phyloP scores from a whole-genome alignment of 148 eudicot genomes.

The Chenopodium album region DNA sequence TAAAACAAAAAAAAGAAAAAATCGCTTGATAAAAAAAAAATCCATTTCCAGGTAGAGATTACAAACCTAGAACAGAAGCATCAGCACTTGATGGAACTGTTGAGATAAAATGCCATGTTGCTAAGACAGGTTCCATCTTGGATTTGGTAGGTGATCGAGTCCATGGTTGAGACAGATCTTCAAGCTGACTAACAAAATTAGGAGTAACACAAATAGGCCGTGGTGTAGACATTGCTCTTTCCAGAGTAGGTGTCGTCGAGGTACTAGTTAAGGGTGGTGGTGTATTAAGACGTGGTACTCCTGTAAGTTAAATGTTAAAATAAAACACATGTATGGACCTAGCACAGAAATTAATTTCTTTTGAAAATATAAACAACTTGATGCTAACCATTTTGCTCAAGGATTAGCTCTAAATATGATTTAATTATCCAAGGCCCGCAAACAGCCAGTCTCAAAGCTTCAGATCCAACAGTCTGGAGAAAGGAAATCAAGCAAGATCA shows the following conservation, averaged over 20 bases:
- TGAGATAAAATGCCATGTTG: conserved; percentile 85
- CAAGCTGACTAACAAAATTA: conserved; percentile 70
- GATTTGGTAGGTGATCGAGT: conserved; percentile 98
- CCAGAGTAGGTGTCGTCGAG: conserved; percentile 48
- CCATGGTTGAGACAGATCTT: conserved; percentile 98
- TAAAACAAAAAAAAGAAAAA: neutral
- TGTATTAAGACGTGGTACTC: conserved; percentile 93
- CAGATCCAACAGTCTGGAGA: conserved; percentile 76
- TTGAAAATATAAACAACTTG: conserved; percentile 1
- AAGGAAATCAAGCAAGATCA: conserved; percentile 19
- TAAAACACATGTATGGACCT: neutral
- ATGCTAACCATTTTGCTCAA: conserved; percentile 76
- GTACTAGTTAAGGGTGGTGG: conserved; percentile 69
- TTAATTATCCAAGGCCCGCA: conserved; percentile 94
- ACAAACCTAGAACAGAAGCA: conserved; percentile 60
- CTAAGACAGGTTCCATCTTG: conserved; percentile 80
- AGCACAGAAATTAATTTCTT: neutral
- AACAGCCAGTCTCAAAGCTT: conserved; percentile 71
- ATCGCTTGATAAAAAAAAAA: neutral
- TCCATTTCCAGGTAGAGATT: conserved; percentile 14
- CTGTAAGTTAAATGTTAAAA: conserved; percentile 36
- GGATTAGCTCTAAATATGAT: conserved; percentile 95
- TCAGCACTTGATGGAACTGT: conserved; percentile 49
- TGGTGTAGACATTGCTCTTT: conserved; percentile 67
- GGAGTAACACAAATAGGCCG: conserved; percentile 84